phyloP scores from a whole-genome alignment of 1,139 yeast species.

The Debaryomycetaceae sp. region DNA sequence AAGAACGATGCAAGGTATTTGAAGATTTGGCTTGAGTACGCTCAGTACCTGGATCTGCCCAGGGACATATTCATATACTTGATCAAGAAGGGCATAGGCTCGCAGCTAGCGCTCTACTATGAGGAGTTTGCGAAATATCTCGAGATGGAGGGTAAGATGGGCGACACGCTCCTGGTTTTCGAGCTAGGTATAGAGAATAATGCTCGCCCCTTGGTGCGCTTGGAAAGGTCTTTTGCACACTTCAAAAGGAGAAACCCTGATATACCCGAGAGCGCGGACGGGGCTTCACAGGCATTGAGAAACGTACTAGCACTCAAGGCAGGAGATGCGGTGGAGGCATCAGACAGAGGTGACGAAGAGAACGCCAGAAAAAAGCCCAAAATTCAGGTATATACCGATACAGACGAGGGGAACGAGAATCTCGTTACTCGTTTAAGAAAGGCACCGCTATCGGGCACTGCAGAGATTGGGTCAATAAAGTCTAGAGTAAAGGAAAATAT shows the following conservation, averaged over 20 bases:
- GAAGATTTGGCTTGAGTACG: conserved; percentile 76
- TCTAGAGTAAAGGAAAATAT: conserved; percentile 64
- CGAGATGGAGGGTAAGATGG: conserved; percentile 48
- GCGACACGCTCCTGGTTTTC: conserved; percentile 65
- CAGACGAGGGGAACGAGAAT: conserved; percentile 19
- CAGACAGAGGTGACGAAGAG: conserved; percentile 2
- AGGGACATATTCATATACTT: conserved; percentile 70
- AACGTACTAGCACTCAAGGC: conserved; percentile 24
- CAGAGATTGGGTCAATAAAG: conserved; percentile 47
- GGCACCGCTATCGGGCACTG: conserved; percentile 11
- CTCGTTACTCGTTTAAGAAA: conserved; percentile 16
- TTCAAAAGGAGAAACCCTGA: conserved; percentile 27
- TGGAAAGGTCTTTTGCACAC: conserved; percentile 46
- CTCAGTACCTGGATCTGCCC: conserved; percentile 66
- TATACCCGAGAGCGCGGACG: neutral
- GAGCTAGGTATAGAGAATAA: conserved; percentile 53
- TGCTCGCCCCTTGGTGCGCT: conserved; percentile 64
- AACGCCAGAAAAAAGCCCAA: conserved; percentile 20
- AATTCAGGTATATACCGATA: conserved; percentile 30
- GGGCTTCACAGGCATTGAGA: conserved; percentile 4
- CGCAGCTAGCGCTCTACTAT: conserved; percentile 63
- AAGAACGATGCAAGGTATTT: conserved; percentile 81
- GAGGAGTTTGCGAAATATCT: conserved; percentile 74
- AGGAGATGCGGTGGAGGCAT: conserved; percentile 15
- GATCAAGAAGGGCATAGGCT: conserved; percentile 72